Base-by-base conservation (phyloP, 2,329 filamentous ascomycete species). In the Didymella segeticola region DNA sequence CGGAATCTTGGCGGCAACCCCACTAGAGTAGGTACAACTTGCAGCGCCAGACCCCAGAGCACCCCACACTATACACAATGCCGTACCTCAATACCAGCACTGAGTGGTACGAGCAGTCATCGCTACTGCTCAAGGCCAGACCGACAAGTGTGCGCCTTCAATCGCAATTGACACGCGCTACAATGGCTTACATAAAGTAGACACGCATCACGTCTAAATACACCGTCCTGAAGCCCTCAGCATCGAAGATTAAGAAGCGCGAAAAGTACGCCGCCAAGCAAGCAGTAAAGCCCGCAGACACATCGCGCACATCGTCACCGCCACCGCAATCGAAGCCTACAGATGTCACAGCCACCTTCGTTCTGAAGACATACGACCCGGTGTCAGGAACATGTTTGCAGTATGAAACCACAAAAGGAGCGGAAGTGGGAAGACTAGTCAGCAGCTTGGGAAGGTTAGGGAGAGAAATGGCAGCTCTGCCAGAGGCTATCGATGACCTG, bases 151-250 rank as follows among this genome's bases (percentile, higher is more conserved):
- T 96, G 85, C 60, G 85, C 79, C 49, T 49, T 27, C 33, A 42
- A 39, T 33, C 19, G n/a, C 39, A 9, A 33, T 43, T 49, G 53
- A 45, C 56, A 54, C 52, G 39, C 53, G 37, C 61, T 48, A 15
- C 26, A 17, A n/a, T 12, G 41, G 42, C 53, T 65, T 55, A 66
- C 34, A 25, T 2, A 14, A 20, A 23, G 17, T 69, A 97, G 93
- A 93, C 93, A 41, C 86, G 87, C 70, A 91, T 98, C 79, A 96
- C 91, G 63, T 96, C 93, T 60, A 92, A 90, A 82, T 99, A 98
- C 85, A 88, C 86, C 72, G 86, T 93, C 73, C 78, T 81, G 27
- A 79, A 81, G 39, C 73, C 72, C 14, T 64, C 63, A 9, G 42
- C 68, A 41, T 62, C 67, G 37, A 71, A 74, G 55, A 68, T 68